These are phyloP conservation scores for Candida mesenterica DNA, from an alignment of 1,139 yeast species.

Conservation along the genomic window DNA sequence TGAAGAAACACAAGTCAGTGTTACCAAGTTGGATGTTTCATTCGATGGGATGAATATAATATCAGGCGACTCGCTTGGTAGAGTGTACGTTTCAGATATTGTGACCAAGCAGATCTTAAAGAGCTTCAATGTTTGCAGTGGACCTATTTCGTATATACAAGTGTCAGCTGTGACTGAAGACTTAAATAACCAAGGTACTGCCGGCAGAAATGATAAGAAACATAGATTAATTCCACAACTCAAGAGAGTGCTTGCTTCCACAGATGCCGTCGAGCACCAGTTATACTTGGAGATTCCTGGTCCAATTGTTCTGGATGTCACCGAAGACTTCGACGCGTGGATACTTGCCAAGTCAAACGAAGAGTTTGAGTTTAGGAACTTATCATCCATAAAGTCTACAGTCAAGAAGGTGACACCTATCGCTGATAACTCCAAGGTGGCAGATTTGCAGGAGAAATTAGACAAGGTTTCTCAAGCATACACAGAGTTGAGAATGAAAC, in stretches of 20 bases:
- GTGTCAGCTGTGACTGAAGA: slow-evolving; percentile 14
- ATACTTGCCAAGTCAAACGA: slow-evolving; percentile 47
- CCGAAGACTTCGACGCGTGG: slow-evolving; percentile 36
- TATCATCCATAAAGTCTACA: slow-evolving; percentile 36
- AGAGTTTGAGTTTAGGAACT: slow-evolving; percentile 49
- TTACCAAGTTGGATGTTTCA: slow-evolving; percentile 58
- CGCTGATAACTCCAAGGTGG: slow-evolving; percentile 10
- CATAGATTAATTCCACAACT: slow-evolving; percentile 51
- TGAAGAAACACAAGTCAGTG: slow-evolving; percentile 17
- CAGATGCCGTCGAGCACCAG: slow-evolving; percentile 48
- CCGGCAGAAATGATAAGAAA: slow-evolving; percentile 34
- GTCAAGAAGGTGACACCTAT: slow-evolving; percentile 21
- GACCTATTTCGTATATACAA: slow-evolving; percentile 32
- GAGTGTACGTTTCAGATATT: slow-evolving; percentile 67
- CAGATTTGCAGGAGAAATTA: slow-evolving; percentile 45
- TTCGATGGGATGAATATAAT: slow-evolving; percentile 74
- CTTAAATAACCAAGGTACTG: slow-evolving; percentile 10
- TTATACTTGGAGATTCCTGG: slow-evolving; percentile 46
- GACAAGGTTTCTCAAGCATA: slow-evolving; percentile 56
- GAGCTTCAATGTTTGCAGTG: slow-evolving; percentile 55
- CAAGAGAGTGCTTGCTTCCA: slow-evolving; percentile 54
- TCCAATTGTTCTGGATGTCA: slow-evolving; percentile 7
- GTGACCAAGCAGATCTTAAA: slow-evolving; percentile 75
- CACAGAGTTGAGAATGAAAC: slow-evolving; percentile 54
- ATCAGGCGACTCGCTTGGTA: slow-evolving; percentile 74